phyloP scores from a whole-genome alignment of 2,329 filamentous ascomycete species.

The Curvularia spicifera region DNA sequence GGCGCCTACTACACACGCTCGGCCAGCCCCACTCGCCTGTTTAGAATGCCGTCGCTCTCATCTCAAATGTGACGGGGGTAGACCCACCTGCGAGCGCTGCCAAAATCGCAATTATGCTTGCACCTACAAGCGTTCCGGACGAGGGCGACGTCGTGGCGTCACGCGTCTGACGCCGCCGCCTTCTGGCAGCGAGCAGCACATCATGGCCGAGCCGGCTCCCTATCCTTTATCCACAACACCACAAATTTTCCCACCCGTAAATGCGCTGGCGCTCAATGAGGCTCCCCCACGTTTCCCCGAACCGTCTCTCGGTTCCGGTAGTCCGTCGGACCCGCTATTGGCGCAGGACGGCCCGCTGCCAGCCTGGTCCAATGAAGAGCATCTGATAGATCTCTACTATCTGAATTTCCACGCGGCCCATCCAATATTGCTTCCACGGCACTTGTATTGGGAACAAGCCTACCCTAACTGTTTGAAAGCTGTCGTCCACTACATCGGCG shows the following conservation, averaged over 20 bases:
- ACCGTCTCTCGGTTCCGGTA: background rate
- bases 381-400: constrained; percentile 58
- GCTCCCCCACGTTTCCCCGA: background rate
- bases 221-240: constrained; percentile 1
- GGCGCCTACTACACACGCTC: constrained; percentile 3
- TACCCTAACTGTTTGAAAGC: constrained; percentile 53
- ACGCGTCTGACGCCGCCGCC: constrained; percentile 20
- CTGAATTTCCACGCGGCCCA: constrained; percentile 59
- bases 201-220: constrained; percentile 12
- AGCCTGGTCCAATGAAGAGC: constrained; percentile 22
- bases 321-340: constrained; percentile 2
- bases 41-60: constrained; percentile 56
- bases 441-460: constrained; percentile 46
- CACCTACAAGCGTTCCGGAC: constrained; percentile 54
- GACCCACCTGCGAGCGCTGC: constrained; percentile 55
- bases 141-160: constrained; percentile 50
- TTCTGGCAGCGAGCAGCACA: background rate
- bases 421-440: constrained; percentile 59
- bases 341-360: background rate
- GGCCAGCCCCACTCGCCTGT: constrained; percentile 50
- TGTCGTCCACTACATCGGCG: constrained; percentile 60
- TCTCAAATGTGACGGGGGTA: constrained; percentile 57
- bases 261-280: background rate
- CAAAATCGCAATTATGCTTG: constrained; percentile 48
- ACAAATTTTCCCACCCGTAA: background rate